Evolutionary conservation across 176 grass and related monocot genomes (phyloP), one percentile per base, ranked within the genome.

Genomic region (Cenchrus americanus): DNA sequence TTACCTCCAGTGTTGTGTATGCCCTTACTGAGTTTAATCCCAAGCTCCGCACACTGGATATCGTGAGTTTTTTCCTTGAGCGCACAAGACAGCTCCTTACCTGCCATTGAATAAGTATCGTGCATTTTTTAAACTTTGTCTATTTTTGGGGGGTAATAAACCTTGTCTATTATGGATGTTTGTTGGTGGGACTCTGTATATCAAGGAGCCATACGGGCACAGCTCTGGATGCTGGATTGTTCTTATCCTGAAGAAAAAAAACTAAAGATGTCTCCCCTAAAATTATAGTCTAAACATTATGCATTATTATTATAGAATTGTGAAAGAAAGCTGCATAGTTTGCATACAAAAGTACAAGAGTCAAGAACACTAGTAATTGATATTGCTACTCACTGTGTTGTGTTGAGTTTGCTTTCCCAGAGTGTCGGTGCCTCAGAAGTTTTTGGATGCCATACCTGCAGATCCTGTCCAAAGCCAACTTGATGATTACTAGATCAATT

Each of bases 401-500:
- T 59, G 14, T 54, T 62, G 19, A 7, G 11, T 60, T 80, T 69
- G 23, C 34, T 81, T 62, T 79, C 27, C 63, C 24, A 24, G 44
- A 61, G 60, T 80, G 60, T 14, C 24, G 54, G 2, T 78, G 47
- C 40, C 51, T 14, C 66, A 75, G 47, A 69, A 44, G 10, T 6
- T 86, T 76, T 72, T 82, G 40, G 41, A 77, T 66, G 19, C 37
- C 7, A 85, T 81, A 75, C 68, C 75, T 62, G 21, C 2, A 51
- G 19, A 79, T 66, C 23, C 72, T 68, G 1, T 42, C 30, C 10
- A n/a, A 62, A 77, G 73, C 53, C 14, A 50, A 66, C 41, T 24
- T 58, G 32, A 74, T 58, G 32, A 74, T 75, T 10, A 84, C 9
- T 48, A 61, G 41, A 53, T n/a, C 34, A 37, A 73, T 30, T 30